Base-by-base conservation (phyloP, 495 filamentous ascomycete species). In the Penicillium argentinense region DNA sequence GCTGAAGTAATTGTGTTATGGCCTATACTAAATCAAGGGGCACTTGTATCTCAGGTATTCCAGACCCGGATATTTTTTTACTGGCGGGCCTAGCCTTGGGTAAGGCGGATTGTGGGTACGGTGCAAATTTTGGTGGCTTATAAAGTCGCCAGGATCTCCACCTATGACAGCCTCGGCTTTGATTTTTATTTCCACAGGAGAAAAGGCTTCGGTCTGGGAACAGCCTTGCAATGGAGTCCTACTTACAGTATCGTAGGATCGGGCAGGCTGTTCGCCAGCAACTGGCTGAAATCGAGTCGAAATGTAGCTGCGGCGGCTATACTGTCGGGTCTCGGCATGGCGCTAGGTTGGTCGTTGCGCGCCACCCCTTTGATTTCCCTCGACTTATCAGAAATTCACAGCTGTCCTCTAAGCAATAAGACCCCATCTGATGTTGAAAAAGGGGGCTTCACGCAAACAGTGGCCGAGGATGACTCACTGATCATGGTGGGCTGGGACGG, bases 401-500 rank as follows among this genome's bases (percentile, higher is more conserved):
- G 42, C 18, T 33, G 14, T 13, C 26, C 16, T 4, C 14, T 46
- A 13, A 36, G 19, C 34, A 25, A 21, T 34, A 4, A 29, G n/a
- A 36, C 18, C 13, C 9, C 25, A 13, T 3, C 21, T 16, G 11
- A 21, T 37, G 12, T 14, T 18, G 38, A 47, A 14, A 53, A 53
- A 3, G 23, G 18, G 9, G 17, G 29, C 3, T 16, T 44, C 11
- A n/a, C 24, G 13, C 5, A 23, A 33, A 19, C 21, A 9, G 17
- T 33, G 24, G 27, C 9, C 21, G 12, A 16, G 3, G 13, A 37
- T 25, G 42, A 45, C 13, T 9, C 29, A 9, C 1, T 45, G 5
- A 50, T 55, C 23, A 14, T 55, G 26, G 52, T 55, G 4, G 41
- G 34, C 21, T 83, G 73, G 61, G 74, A 78, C 22, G 63, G 69